These are phyloP conservation scores for Psilocybe tampanensis DNA, from an alignment of 768 basidiomycete species.

Conservation along the genomic window DNA sequence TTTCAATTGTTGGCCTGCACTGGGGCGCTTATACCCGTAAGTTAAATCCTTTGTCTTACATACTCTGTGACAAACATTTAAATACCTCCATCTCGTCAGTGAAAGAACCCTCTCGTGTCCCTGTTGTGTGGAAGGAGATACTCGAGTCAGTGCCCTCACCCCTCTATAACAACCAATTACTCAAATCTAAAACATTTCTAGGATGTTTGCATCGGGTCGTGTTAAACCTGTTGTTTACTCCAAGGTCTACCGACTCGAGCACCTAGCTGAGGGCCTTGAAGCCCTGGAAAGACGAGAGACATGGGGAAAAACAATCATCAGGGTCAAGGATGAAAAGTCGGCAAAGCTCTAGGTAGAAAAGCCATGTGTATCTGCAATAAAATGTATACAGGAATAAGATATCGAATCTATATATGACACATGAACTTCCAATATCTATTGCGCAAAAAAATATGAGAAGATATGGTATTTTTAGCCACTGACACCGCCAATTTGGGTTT, in stretches of 20 bases:
- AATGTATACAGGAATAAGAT: neutral
- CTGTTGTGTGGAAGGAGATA: constrained; percentile 72
- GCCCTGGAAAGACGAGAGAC: constrained; percentile 85
- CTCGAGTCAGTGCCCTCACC: constrained; percentile 53
- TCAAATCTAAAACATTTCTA: constrained; percentile 27
- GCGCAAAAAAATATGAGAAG: too few species aligned
- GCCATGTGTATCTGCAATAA: neutral
- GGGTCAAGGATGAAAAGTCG: constrained; percentile 54
- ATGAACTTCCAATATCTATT: neutral
- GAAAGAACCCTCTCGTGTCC: constrained; percentile 66
- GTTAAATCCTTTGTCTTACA: constrained; percentile 12
- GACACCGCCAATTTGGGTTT: too few species aligned
- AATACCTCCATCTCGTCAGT: constrained; percentile 37
- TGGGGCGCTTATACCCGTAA: constrained; percentile 83
- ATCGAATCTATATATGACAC: neutral
- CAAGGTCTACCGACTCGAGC: constrained; percentile 69
- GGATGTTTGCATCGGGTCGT: constrained; percentile 68
- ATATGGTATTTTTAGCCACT: too few species aligned
- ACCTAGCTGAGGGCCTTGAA: constrained; percentile 63
- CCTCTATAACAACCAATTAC: neutral
- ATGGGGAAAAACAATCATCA: constrained; percentile 88
- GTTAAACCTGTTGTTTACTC: constrained; percentile 73
- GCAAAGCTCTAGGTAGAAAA: constrained; percentile 41
- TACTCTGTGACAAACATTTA: neutral
- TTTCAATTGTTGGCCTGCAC: constrained; percentile 80